Percentiles rank a stretch among this genome's conserved stretches.
These are phyloP conservation scores for Penicillium manginii DNA, from an alignment of 495 filamentous ascomycete genomes.

Conservation along the genomic window DNA sequence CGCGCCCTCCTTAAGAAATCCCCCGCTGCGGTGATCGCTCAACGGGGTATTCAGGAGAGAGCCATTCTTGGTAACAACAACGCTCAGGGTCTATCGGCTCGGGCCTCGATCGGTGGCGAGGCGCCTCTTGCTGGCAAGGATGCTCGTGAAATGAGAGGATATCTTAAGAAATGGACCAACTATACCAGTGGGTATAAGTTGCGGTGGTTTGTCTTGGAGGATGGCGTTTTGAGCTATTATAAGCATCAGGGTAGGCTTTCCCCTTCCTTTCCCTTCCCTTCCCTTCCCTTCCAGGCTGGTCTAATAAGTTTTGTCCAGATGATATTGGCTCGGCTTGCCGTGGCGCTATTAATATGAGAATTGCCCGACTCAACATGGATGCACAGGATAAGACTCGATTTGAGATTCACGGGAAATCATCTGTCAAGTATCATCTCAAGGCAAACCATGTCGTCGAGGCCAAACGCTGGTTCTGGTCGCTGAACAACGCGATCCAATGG, in stretches of 20 bases:
- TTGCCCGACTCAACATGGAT: constrained; percentile 93
- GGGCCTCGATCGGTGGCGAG: constrained; percentile 61
- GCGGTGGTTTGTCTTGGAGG: constrained; percentile 96
- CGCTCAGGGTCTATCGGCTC: constrained; percentile 58
- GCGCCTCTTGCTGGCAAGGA: constrained; percentile 75
- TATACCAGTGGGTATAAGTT: constrained; percentile 96
- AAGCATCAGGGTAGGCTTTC: constrained; percentile 78
- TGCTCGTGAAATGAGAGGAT: constrained; percentile 94
- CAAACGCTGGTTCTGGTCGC: constrained; percentile 85
- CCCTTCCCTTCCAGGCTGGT: too few species aligned
- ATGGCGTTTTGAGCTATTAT: constrained; percentile 97
- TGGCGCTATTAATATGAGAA: constrained; percentile 97
- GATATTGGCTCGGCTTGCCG: constrained; percentile 76
- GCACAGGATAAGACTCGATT: constrained; percentile 95
- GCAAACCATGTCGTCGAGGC: constrained; percentile 81
- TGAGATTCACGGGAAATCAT: constrained; percentile 95
- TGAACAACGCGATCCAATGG: constrained; percentile 99
- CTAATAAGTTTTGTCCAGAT: constrained; percentile 51
- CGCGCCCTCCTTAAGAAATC: constrained; percentile 87
- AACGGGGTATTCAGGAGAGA: constrained; percentile 94
- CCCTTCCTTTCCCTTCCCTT: neutral
- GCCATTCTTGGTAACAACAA: constrained; percentile 82
- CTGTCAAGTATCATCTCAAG: constrained; percentile 97
- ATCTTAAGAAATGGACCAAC: constrained; percentile 99
- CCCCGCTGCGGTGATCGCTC: constrained; percentile 90